Evolutionary conservation across 2,329 filamentous ascomycete species (phyloP), one percentile per base, ranked within the genome.

Genomic region (Xylaria polymorpha): DNA sequence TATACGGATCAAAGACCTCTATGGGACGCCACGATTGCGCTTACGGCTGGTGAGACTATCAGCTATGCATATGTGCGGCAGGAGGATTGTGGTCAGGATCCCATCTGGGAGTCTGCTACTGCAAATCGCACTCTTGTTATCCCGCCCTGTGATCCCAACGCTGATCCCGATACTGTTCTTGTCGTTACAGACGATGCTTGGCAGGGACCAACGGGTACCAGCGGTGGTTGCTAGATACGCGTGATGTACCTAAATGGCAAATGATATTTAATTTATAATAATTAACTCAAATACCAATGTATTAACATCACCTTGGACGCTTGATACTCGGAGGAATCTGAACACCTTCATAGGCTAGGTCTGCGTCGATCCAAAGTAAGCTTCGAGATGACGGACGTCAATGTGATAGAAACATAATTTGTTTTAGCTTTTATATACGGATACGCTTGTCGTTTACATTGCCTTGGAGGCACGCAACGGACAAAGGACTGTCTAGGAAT

Each of bases 1-100:
- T 86, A 86, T 73, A 84, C 83, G 0, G 53, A 71, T 0, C 73
- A 80, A 3, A 77, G 82, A 41, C 84, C 84, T 4, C 53, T 85
- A 5, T 87, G 85, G 85, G 78, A 76, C n/a, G 79, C 76, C 0
- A 80, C 77, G 12, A 74, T 84, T 12, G 79, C 77, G 46, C 69
- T 86, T 41, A 74, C 77, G 1, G 82, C 83, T 1, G 84, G 82
- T 0, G 76, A 80, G 68, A 79, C 73, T 12, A 77, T 85, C n/a
- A 79, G 73, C 61, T 87, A 86, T 71, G 80, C 80, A 71, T 87
- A 84, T 71, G 81, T 83, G 32, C 77, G 80, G 29, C 78, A 83
- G 68, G 79, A 85, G 73, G 80, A 84, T 69, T 84, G 80, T 68
- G 80, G 79, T 0, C 78, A 83, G 64, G 75, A 74, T 4, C 81